Conservation (phyloP, 2,329 filamentous ascomycete genomes). For the Hymenoscyphus occultus region DNA sequence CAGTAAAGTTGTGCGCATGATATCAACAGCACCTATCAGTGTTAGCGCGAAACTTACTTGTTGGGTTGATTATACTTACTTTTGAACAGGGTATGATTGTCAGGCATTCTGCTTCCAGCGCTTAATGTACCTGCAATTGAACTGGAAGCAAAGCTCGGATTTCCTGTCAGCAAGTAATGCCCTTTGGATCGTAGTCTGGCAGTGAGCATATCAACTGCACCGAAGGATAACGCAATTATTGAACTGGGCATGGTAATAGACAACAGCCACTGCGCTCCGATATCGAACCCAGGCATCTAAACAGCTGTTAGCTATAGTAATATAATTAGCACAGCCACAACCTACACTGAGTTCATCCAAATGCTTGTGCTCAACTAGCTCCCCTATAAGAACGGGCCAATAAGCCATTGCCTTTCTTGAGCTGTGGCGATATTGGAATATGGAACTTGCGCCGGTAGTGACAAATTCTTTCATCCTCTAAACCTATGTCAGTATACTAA, state of each 20-base stretch:
- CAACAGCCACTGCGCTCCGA: conserved; percentile 52
- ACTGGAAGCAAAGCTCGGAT: not conserved
- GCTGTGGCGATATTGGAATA: conserved; percentile 40
- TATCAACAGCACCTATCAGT: conserved; percentile 12
- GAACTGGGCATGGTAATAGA: conserved; percentile 50
- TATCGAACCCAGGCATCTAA: conserved; percentile 37
- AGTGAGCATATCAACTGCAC: conserved; percentile 39
- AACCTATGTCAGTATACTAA: conserved; percentile 13
- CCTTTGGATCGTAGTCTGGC: conserved; percentile 26
- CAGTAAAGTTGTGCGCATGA: conserved; percentile 21
- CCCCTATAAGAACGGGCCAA: conserved; percentile 50
- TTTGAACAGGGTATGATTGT: conserved; percentile 7
- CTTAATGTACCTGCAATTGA: not conserved
- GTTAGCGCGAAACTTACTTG: not conserved
- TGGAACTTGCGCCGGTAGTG: conserved; percentile 26
- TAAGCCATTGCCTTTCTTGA: conserved; percentile 49
- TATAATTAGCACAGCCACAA: not conserved
- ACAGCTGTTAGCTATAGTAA: conserved; percentile 28
- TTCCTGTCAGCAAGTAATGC: conserved; percentile 9
- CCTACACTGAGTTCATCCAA: conserved; percentile 41
- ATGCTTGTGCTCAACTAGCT: conserved; percentile 45
- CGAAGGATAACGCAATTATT: conserved; percentile 48
- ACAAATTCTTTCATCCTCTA: conserved; percentile 28
- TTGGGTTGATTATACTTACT: conserved; percentile 2
- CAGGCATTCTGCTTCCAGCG: not conserved